These are phyloP conservation scores for Phytophthora pinifolia DNA, from an alignment of 352 stramenopile species.

Conservation along the genomic window DNA sequence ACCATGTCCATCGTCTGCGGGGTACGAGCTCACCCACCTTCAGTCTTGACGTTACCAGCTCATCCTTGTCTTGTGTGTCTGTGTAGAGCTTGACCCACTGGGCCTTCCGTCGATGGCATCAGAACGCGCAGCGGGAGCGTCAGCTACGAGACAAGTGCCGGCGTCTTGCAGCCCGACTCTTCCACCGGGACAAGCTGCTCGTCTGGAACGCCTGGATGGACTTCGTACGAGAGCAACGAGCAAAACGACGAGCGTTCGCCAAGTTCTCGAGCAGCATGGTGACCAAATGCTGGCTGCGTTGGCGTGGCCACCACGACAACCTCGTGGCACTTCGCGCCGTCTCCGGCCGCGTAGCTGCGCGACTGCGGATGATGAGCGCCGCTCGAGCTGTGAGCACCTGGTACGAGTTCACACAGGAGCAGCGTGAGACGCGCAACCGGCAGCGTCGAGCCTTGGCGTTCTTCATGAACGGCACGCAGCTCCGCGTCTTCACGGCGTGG, in stretches of 20 bases:
- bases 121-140: constrained; percentile 37
- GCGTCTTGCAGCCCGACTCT: constrained; percentile 47
- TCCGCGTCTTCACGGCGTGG: constrained; percentile 67
- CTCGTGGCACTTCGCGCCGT: constrained; percentile 39
- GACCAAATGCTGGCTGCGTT: constrained; percentile 67
- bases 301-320: constrained; percentile 47
- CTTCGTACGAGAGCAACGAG: constrained; percentile 52
- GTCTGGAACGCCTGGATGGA: constrained; percentile 65
- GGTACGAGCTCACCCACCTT: constrained; percentile 24
- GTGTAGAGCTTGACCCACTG: constrained; percentile 60
- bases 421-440: constrained; percentile 43
- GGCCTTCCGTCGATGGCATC: constrained; percentile 68
- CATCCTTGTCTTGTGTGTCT: neutral
- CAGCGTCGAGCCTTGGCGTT: constrained; percentile 60
- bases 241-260: constrained; percentile 56
- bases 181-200: constrained; percentile 50
- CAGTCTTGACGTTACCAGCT: constrained; percentile 5
- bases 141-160: constrained; percentile 52
- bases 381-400: constrained; percentile 58
- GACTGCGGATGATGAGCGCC: constrained; percentile 43
- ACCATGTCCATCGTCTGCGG: constrained; percentile 69
- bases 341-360: constrained; percentile 41
- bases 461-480: constrained; percentile 57
- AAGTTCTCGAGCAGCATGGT: constrained; percentile 62
- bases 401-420: constrained; percentile 64